Conservation (phyloP, 345 rosid species). For the Gossypium longicalyx region DNA sequence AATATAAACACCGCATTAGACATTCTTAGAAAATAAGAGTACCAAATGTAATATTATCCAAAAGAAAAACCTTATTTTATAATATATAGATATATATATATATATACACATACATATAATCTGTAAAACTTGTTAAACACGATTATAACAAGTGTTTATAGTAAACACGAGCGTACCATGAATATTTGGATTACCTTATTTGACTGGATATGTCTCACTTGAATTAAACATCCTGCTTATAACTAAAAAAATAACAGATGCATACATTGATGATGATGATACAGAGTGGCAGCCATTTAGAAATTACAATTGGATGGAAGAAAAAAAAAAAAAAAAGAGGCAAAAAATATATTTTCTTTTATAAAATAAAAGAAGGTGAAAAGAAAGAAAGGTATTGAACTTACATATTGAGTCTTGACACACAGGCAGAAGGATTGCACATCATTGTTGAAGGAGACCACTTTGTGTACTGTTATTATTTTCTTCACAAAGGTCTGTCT, state of each 20-base stretch:
- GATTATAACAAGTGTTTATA: no score
- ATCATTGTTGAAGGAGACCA: constrained; percentile 24
- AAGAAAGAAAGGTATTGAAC: constrained; percentile 5
- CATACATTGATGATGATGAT: neutral
- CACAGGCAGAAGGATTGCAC: constrained; percentile 7
- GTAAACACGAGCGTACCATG: no score
- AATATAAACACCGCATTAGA: no score
- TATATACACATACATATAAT: no score
- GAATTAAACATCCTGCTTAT: constrained; percentile 5
- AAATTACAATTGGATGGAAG: constrained; percentile 7
- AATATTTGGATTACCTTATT: no score
- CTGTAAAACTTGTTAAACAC: no score
- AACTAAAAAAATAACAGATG: neutral
- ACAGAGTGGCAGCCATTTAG: neutral
- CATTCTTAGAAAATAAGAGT: no score
- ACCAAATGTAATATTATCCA: no score
- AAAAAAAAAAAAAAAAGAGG: neutral
- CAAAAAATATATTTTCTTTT: neutral
- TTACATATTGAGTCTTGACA: constrained; percentile 17
- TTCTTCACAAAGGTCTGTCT: constrained; percentile 43
- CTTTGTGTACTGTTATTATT: constrained; percentile 14
- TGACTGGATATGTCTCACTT: neutral
- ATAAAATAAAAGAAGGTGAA: neutral
- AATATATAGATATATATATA: no score
- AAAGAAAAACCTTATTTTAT: no score